Conservation (phyloP, 1,139 yeast genomes). For the Magnusiomyces sp. region DNA sequence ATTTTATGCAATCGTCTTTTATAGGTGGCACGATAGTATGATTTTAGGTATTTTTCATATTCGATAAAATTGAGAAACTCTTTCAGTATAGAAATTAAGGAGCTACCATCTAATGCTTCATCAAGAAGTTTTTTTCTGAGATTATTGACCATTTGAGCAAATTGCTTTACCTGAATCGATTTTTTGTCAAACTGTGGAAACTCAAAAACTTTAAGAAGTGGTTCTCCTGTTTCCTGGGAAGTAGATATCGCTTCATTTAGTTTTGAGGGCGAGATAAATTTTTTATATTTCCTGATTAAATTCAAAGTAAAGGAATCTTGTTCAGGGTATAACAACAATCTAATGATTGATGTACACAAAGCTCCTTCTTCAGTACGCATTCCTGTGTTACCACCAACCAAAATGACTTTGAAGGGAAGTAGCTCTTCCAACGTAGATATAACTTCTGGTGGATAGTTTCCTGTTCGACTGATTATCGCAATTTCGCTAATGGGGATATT, state of each 20-base stretch:
- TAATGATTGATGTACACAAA: slow-evolving; percentile 8
- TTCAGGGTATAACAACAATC: slow-evolving; percentile 8
- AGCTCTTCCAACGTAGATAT: not conserved
- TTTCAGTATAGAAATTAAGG: not conserved
- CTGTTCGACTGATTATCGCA: not conserved
- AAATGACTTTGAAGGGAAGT: slow-evolving; percentile 3
- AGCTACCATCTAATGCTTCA: slow-evolving; percentile 4
- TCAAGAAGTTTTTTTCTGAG: slow-evolving; percentile 23
- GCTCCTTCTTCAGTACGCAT: slow-evolving; percentile 10
- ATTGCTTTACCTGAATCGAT: slow-evolving; percentile 22
- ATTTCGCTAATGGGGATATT: not conserved
- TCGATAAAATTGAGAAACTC: slow-evolving; percentile 6
- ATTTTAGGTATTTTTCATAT: slow-evolving; percentile 1
- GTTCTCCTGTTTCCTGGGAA: not conserved
- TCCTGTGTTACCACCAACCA: slow-evolving; percentile 9
- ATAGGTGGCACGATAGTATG: too few relatives aligned
- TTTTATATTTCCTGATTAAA: slow-evolving; percentile 7
- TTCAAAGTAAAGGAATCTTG: slow-evolving; percentile 8
- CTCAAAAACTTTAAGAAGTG: slow-evolving; percentile 33
- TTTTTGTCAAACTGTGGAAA: slow-evolving; percentile 9
- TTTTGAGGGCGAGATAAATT: slow-evolving; percentile 6
- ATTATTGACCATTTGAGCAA: slow-evolving; percentile 31
- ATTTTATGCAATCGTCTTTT: not conserved
- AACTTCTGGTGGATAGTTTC: not conserved
- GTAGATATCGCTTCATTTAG: slow-evolving; percentile 1